A percentile compares a stretch with the other conserved stretches of the same genome.
Conservation (phyloP, 768 basidiomycete species). For the Suillus variegatus region DNA sequence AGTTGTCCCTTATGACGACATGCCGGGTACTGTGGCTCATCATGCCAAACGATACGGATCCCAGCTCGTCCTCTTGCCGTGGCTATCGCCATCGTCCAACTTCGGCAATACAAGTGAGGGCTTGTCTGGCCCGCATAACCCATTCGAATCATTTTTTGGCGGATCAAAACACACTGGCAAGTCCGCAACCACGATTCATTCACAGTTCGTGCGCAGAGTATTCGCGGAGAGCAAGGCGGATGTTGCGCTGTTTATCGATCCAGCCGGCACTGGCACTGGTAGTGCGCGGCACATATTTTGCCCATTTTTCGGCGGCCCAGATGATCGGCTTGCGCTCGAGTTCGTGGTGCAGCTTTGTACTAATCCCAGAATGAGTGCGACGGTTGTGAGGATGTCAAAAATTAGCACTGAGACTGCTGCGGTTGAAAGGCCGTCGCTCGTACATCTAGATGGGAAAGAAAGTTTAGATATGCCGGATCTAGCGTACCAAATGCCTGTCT, state of each 20-base stretch:
- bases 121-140: constrained; percentile 14
- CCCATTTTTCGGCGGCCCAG: constrained; percentile 93
- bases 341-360: constrained; percentile 80
- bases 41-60: constrained; percentile 58
- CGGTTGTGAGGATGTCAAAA: constrained; percentile 65
- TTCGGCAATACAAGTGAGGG: constrained; percentile 31
- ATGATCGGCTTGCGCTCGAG: constrained; percentile 83
- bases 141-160: constrained; percentile 81
- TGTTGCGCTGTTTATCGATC: constrained; percentile 86
- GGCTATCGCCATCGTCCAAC: constrained; percentile 53
- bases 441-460: constrained; percentile 57
- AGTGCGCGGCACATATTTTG: constrained; percentile 67
- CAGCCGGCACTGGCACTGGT: constrained; percentile 38
- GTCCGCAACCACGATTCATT: constrained; percentile 59
- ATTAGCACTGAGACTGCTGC: constrained; percentile 42
- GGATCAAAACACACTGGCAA: constrained; percentile 47
- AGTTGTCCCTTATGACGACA: constrained; percentile 76
- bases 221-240: constrained; percentile 74
- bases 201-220: constrained; percentile 83
- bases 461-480: constrained; percentile 35
- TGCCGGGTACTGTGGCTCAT: constrained; percentile 61
- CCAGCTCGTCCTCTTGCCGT: constrained; percentile 84
- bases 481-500: constrained; percentile 6
- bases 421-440: constrained; percentile 52
- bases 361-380: constrained; percentile 65